These are phyloP conservation scores for Epichloe brachyelytri DNA, from an alignment of 2,329 filamentous ascomycete genomes.

Conservation along the genomic window DNA sequence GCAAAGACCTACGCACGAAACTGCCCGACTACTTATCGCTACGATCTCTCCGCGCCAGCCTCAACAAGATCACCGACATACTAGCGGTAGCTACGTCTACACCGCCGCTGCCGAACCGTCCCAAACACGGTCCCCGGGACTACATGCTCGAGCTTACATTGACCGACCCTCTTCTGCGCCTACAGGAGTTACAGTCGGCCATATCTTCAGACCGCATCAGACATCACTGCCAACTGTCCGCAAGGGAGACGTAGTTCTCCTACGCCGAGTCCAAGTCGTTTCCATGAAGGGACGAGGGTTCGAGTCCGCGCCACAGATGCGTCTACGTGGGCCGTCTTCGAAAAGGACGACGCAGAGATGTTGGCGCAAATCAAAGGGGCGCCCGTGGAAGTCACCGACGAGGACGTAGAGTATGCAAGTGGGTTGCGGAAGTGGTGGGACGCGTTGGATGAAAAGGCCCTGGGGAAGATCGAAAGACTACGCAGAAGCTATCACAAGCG, in stretches of 20 bases:
- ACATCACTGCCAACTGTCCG: constrained; percentile 41
- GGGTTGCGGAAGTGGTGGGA: constrained; percentile 37
- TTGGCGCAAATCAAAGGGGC: constrained; percentile 45
- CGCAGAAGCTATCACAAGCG: constrained; percentile 15
- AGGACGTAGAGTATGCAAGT: constrained; percentile 35
- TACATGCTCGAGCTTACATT: constrained; percentile 46
- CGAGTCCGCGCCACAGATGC: constrained; percentile 38
- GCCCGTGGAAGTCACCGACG: constrained; percentile 41
- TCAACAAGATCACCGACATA: constrained; percentile 38
- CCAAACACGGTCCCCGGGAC: constrained; percentile 44
- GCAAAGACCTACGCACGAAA: constrained; percentile 31
- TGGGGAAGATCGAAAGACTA: constrained; percentile 26
- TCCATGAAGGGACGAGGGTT: constrained; percentile 42
- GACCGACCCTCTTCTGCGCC: constrained; percentile 42
- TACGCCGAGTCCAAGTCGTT: constrained; percentile 42
- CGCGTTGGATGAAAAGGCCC: constrained; percentile 35
- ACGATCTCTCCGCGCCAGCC: constrained; percentile 35
- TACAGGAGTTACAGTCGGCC: constrained; percentile 36
- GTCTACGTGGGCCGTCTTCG: constrained; percentile 51
- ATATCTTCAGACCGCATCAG: constrained; percentile 46
- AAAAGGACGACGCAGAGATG: constrained; percentile 25
- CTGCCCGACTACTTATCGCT: constrained; percentile 41
- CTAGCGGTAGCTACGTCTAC: constrained; percentile 40
- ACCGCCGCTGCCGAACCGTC: constrained; percentile 37
- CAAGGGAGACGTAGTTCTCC: constrained; percentile 44